Conservation (phyloP, 2,329 filamentous ascomycete species). For the Cytospora piceicola region DNA sequence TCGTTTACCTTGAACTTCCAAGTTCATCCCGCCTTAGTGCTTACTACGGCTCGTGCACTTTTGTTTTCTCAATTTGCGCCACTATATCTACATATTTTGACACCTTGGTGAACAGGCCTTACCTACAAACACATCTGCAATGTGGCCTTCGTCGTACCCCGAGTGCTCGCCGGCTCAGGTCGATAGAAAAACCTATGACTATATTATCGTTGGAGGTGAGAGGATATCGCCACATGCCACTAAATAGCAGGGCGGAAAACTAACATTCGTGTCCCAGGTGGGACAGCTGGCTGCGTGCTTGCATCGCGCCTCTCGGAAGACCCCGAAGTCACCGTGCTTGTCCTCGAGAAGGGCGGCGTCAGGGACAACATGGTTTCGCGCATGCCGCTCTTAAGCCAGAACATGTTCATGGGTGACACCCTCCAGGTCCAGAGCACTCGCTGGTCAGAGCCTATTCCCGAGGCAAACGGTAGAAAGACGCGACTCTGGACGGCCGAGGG, state of each 20-base stretch:
- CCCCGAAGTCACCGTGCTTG: slow-evolving; percentile 42
- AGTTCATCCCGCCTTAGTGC: too few relatives aligned
- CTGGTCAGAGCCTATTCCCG: slow-evolving; percentile 36
- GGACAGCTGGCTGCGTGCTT: slow-evolving; percentile 52
- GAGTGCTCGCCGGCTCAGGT: background rate
- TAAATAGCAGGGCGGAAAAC: too few relatives aligned
- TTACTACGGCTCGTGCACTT: too few relatives aligned
- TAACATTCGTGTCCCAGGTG: slow-evolving; percentile 38
- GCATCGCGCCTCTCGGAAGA: slow-evolving; percentile 49
- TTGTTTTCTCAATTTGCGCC: too few relatives aligned
- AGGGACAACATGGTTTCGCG: slow-evolving; percentile 38
- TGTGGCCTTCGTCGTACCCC: slow-evolving; percentile 13
- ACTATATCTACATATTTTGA: too few relatives aligned
- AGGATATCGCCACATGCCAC: background rate
- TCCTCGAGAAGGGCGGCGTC: slow-evolving; percentile 43
- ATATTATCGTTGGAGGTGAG: slow-evolving; percentile 15
- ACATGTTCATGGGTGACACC: slow-evolving; percentile 30
- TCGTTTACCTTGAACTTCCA: too few relatives aligned
- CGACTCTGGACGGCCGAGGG: slow-evolving; percentile 37
- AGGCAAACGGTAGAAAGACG: slow-evolving; percentile 31
- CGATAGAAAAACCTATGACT: background rate
- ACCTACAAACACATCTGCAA: background rate
- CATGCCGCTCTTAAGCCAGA: slow-evolving; percentile 40
- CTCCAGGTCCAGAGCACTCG: slow-evolving; percentile 36
- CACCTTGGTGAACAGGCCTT: too few relatives aligned